Conservation (phyloP, 345 rosid genomes). For the Syzygium oleosum region DNA sequence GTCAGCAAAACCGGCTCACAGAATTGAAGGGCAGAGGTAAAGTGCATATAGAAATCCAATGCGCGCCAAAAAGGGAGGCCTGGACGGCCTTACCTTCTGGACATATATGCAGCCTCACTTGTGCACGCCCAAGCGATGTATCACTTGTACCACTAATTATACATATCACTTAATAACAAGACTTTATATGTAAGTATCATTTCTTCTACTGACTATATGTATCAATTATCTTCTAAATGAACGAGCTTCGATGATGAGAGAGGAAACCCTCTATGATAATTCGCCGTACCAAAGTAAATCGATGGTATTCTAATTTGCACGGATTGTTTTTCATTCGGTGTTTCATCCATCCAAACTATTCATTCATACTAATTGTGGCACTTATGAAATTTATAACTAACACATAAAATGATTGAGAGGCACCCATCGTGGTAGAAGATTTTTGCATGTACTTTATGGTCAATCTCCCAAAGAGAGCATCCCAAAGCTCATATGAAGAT, state of each 20-base stretch:
- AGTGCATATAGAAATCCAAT: background rate
- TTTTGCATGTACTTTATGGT: background rate
- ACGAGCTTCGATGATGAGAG: background rate
- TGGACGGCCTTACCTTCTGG: too few relatives aligned
- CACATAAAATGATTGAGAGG: background rate
- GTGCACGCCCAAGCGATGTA: too few relatives aligned
- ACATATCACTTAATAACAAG: background rate
- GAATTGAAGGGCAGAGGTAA: background rate
- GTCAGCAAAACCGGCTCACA: background rate
- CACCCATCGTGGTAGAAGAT: background rate
- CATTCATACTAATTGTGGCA: background rate
- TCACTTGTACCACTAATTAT: background rate
- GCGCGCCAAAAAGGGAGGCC: background rate
- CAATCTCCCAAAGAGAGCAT: background rate
- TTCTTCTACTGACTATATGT: background rate
- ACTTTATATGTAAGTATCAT: background rate
- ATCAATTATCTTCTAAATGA: background rate
- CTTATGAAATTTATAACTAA: too few relatives aligned
- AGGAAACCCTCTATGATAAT: background rate
- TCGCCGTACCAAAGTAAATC: background rate
- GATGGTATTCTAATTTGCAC: background rate
- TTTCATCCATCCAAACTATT: background rate
- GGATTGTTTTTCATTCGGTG: background rate
- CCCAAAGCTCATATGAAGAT: background rate
- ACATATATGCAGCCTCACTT: too few relatives aligned